phyloP scores from a whole-genome alignment of 805 yeast species.

The Yarrowia alimentaria region DNA sequence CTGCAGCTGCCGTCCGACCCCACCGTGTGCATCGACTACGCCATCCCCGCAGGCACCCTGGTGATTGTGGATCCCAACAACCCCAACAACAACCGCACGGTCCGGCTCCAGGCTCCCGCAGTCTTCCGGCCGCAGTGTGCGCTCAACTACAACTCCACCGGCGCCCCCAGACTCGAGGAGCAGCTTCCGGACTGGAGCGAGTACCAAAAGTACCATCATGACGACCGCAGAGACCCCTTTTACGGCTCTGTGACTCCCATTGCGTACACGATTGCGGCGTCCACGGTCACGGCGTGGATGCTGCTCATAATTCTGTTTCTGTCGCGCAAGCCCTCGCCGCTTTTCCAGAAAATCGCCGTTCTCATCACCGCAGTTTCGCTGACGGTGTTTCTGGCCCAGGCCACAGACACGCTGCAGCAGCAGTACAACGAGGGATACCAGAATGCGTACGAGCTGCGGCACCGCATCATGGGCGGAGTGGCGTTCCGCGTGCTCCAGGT shows the following conservation, averaged over 20 bases:
- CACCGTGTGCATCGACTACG: constrained; percentile 26
- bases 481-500: constrained; percentile 44
- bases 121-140: constrained; percentile 22
- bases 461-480: constrained; percentile 42
- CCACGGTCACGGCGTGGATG: constrained; percentile 61
- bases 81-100: constrained; percentile 22
- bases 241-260: constrained; percentile 40
- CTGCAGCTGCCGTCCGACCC: constrained; percentile 13
- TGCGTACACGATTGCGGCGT: constrained; percentile 38
- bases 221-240: constrained; percentile 34
- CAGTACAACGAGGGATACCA: constrained; percentile 58
- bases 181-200: constrained; percentile 20
- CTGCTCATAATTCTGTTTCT: constrained; percentile 55
- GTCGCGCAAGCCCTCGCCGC: constrained; percentile 57
- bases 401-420: constrained; percentile 47
- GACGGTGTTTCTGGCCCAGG: constrained; percentile 50
- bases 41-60: constrained; percentile 28
- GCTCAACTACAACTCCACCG: not conserved
- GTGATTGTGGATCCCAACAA: constrained; percentile 26
- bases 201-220: constrained; percentile 13
- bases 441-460: constrained; percentile 48
- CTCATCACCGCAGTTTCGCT: constrained; percentile 53
- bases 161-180: not conserved
- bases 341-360: constrained; percentile 57
- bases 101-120: constrained; percentile 27